Evolutionary conservation across 176 grass and related monocot genomes (phyloP).

Genomic region (Aegilops sharonensis): DNA sequence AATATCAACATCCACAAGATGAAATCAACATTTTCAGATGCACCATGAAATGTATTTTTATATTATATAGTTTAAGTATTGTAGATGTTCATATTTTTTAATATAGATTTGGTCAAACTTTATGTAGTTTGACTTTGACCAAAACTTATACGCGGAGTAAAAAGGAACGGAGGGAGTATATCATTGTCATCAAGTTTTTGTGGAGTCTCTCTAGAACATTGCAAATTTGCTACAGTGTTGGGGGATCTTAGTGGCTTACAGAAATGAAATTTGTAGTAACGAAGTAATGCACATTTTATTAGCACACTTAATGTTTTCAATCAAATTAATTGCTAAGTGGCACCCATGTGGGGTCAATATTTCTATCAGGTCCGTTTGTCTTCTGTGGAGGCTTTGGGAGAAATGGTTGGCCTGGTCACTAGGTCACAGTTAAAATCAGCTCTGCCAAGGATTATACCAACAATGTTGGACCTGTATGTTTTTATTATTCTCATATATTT

Average conservation of each 20-base stretch:
- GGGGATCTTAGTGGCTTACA: not conserved
- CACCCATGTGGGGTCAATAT: constrained; percentile 13
- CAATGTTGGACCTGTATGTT: constrained; percentile 92
- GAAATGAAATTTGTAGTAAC: not conserved
- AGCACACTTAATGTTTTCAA: not conserved
- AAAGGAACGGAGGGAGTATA: not conserved
- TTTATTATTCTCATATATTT: constrained; percentile 40
- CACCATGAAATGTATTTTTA: too few species aligned
- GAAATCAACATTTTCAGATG: too few species aligned
- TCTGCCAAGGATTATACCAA: constrained; percentile 84
- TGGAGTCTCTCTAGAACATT: not conserved
- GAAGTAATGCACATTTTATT: not conserved
- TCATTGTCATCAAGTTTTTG: not conserved
- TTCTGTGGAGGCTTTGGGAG: constrained; percentile 92
- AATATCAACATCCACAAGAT: too few species aligned
- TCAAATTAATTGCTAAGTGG: constrained; percentile 16
- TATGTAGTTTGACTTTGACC: too few species aligned
- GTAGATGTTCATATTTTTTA: too few species aligned
- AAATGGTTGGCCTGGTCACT: constrained; percentile 97
- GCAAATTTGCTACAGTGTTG: not conserved
- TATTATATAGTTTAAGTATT: too few species aligned
- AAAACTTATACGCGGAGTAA: too few species aligned
- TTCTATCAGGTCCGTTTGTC: constrained; percentile 71
- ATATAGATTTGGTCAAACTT: too few species aligned
- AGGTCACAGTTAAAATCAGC: constrained; percentile 88